These are phyloP conservation scores for Yamagishiella unicocca DNA, from an alignment of 139 green algal species.

Conservation along the genomic window DNA sequence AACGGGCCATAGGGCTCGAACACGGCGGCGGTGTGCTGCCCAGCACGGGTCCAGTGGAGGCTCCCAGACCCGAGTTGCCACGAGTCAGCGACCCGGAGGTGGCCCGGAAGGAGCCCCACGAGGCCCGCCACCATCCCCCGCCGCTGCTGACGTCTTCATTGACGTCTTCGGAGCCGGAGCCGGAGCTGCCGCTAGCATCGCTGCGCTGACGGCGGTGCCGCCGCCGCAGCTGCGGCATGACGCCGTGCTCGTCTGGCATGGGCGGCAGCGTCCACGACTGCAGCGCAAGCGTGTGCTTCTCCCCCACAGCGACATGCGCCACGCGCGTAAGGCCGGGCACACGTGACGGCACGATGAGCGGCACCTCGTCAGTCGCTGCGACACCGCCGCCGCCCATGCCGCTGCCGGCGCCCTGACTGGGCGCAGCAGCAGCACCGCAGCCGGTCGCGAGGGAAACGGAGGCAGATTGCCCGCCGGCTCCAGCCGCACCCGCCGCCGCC, in stretches of 20 bases:
- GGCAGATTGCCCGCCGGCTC: constrained; percentile 4
- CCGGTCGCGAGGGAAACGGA: too few relatives aligned
- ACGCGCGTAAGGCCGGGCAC: constrained; percentile 77
- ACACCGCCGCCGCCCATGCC: constrained; percentile 3
- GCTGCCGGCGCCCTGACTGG: not conserved
- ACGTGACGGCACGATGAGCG: constrained; percentile 36
- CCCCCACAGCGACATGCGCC: constrained; percentile 80
- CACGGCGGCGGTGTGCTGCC: not conserved
- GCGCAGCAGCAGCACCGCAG: constrained; percentile 10
- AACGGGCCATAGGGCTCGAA: not conserved
- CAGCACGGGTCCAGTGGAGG: not conserved
- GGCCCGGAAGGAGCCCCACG: not conserved
- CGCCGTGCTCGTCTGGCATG: constrained; percentile 49
- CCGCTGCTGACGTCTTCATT: not conserved
- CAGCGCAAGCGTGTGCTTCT: constrained; percentile 93
- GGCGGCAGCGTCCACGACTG: constrained; percentile 74
- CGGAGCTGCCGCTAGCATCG: not conserved
- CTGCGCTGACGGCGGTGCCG: not conserved
- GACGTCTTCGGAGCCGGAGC: constrained; percentile 31
- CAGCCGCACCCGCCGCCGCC: not conserved
- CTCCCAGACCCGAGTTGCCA: not conserved
- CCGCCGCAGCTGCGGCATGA: constrained; percentile 13
- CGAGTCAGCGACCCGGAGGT: not conserved
- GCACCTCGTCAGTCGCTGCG: not conserved
- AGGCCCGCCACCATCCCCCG: not conserved